These are phyloP conservation scores for Drechmeria coniospora DNA, from an alignment of 2,329 filamentous ascomycete genomes.

Conservation along the genomic window DNA sequence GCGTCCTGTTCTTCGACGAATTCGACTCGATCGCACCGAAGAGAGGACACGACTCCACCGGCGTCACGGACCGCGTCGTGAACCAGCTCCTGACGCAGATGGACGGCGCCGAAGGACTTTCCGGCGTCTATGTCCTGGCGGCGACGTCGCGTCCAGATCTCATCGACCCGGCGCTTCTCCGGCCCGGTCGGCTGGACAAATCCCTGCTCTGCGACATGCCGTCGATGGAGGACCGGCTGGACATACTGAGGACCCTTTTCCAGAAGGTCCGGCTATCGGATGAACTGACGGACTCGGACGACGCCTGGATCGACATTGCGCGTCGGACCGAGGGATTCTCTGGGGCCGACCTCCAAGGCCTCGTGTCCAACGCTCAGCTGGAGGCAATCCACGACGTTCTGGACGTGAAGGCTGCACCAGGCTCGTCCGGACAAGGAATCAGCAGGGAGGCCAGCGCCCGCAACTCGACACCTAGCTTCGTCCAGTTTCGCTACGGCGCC, in stretches of 20 bases:
- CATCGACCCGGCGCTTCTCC: slow-evolving; percentile 83
- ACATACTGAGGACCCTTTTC: slow-evolving; percentile 77
- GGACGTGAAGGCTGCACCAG: slow-evolving; percentile 34
- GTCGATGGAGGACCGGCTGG: slow-evolving; percentile 59
- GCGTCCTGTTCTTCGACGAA: slow-evolving; percentile 95
- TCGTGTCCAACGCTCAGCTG: slow-evolving; percentile 91
- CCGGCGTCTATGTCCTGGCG: slow-evolving; percentile 89
- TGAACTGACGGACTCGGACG: slow-evolving; percentile 41
- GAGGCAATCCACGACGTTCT: slow-evolving; percentile 94
- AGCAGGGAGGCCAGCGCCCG: slow-evolving; percentile 15
- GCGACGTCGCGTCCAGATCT: slow-evolving; percentile 87
- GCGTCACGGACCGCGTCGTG: slow-evolving; percentile 96
- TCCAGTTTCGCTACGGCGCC: slow-evolving; percentile 72
- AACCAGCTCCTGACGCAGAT: slow-evolving; percentile 98
- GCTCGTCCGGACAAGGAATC: slow-evolving; percentile 17
- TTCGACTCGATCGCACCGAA: slow-evolving; percentile 98
- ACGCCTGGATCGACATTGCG: slow-evolving; percentile 58
- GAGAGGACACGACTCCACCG: slow-evolving; percentile 88
- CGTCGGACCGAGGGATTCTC: slow-evolving; percentile 75
- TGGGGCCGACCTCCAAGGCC: slow-evolving; percentile 83
- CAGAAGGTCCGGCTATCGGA: slow-evolving; percentile 61
- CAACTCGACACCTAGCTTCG: slow-evolving; percentile 38
- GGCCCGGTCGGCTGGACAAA: slow-evolving; percentile 88
- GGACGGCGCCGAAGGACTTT: slow-evolving; percentile 92
- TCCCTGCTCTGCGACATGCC: slow-evolving; percentile 86